Evolutionary conservation across 2,329 filamentous ascomycete genomes (phyloP), one percentile per base, ranked within the genome.

Genomic region (Monosporascus ibericus): DNA sequence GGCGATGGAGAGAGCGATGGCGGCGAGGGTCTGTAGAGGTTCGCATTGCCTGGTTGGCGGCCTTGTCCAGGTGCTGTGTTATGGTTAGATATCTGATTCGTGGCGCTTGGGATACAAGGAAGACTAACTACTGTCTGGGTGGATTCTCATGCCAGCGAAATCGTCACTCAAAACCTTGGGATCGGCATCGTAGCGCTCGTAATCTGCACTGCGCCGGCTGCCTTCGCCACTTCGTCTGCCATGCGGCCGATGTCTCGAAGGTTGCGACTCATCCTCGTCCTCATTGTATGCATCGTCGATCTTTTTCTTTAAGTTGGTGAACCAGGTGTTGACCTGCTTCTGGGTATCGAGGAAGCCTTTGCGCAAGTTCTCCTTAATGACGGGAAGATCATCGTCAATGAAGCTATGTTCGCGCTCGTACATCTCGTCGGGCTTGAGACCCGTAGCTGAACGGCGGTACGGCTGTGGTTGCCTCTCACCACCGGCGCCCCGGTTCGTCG

Each of bases 311-410:
- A 99, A 77, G 57, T 85, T 91, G 48, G 82, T 88, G 63, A 99
- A 90, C 92, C 92, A 97, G 48, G 83, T 82, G 73, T 95, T 97
- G 63, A 99, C 88, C 66, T 89, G 95, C 51, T 82, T 85, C 73
- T 97, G 94, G 2, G 94, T 97, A 66, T 99, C 92, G 51, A 91
- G 65, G 72, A 99, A 99, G 4, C 94, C 94, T 73, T 97, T 95
- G 67, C 87, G 87, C 61, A 99, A 81, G 65, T 95, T 96, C 67
- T 96, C 90, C 60, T 86, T 86, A 66, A 99, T 96, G 48, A 92
- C 85, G 1, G 94, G 92, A 15, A 99, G 81, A 61, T 99, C 94
- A 63, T 99, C 94, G 63, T 99, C 94, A 61, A 97, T 83, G 70
- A 99, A 99, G 74, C 84, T 96, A 65, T 87, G 87, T 63, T 96